Conservation (phyloP, 2,329 filamentous ascomycete genomes). For the Cladosporium sp. region DNA sequence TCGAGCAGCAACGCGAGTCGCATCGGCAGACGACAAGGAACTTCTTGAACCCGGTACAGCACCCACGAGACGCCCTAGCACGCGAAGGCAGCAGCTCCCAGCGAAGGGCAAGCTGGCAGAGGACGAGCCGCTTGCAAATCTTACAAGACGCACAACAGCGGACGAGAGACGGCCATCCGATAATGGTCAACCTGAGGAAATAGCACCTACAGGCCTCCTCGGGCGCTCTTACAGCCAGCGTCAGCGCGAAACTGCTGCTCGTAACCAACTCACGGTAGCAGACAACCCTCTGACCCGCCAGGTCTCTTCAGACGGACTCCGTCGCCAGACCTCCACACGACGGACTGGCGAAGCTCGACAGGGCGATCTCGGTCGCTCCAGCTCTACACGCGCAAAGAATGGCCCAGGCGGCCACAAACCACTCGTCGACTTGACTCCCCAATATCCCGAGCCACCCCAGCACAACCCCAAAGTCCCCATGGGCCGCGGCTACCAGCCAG, state of each 20-base stretch:
- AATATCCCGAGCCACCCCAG: slow-evolving; percentile 65
- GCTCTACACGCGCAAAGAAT: slow-evolving; percentile 43
- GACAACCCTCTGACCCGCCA: slow-evolving; percentile 57
- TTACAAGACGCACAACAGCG: slow-evolving; percentile 22
- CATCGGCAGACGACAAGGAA: slow-evolving; percentile 5
- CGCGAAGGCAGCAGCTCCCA: slow-evolving; percentile 38
- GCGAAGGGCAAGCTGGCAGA: slow-evolving; percentile 34
- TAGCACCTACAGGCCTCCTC: slow-evolving; percentile 51
- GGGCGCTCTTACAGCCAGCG: slow-evolving; percentile 54
- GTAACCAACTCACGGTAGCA: slow-evolving; percentile 54
- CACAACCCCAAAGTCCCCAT: slow-evolving; percentile 56
- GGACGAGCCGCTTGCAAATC: slow-evolving; percentile 40
- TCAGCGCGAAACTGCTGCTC: slow-evolving; percentile 43
- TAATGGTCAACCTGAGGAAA: slow-evolving; percentile 40
- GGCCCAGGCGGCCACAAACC: slow-evolving; percentile 56
- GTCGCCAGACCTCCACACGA: slow-evolving; percentile 21
- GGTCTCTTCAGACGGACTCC: slow-evolving; percentile 24
- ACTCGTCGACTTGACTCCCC: slow-evolving; percentile 67
- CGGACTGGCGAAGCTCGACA: slow-evolving; percentile 18
- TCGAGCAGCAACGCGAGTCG: slow-evolving; percentile 6
- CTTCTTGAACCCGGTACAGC: slow-evolving; percentile 28
- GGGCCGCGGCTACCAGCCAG: slow-evolving; percentile 51
- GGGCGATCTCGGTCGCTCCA: slow-evolving; percentile 42
- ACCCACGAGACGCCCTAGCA: slow-evolving; percentile 18
- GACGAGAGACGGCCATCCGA: slow-evolving; percentile 15